Evolutionary conservation across 352 stramenopile species (phyloP), one percentile per base, ranked within the genome.

Genomic region (Aphanomyces cochlioides): DNA sequence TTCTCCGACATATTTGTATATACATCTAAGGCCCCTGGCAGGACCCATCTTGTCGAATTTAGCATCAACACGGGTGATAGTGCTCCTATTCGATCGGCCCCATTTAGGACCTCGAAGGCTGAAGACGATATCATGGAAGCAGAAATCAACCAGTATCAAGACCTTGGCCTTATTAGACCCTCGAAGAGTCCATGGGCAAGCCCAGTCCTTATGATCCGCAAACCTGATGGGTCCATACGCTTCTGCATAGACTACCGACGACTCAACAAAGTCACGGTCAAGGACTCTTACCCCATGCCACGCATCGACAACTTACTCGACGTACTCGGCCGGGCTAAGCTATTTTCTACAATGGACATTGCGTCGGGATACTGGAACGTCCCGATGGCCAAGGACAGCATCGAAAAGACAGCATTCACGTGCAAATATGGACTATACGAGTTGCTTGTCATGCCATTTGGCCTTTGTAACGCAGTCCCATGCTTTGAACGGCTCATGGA

Each of bases 121-220:
- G 45, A 53, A 53, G 45, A n/a, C 45, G 45, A 53, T 19, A 53
- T 53, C 45, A 53, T 53, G 45, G 45, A 53, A 2, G 45, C 45
- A 1, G 45, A 53, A 2, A 15, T 53, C 13, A 53, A 53, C 45
- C 45, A 53, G 45, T 53, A 53, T 2, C 45, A n/a, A 2, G 45
- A 53, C 45, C 13, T 53, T 19, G 45, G 45, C 2, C 45, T 19
- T 1, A 53, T 53, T 2, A 15, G 45, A 2, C 45, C 45, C 1
- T 53, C 45, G 1, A 53, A 53, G 2, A 19, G 45, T 53, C 45
- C 45, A 53, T 28, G 28, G 28, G 28, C 28, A n/a, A 0, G 28
- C 28, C 28, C 28, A 28, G 28, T 28, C 28, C 28, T 0, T 28
- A 28, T 28, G 28, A 28, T 28, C 28, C 0, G 28, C 0, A 28